phyloP scores from a whole-genome alignment of 2,329 filamentous ascomycete genomes.

The Monilinia vaccinii-corymbosi region DNA sequence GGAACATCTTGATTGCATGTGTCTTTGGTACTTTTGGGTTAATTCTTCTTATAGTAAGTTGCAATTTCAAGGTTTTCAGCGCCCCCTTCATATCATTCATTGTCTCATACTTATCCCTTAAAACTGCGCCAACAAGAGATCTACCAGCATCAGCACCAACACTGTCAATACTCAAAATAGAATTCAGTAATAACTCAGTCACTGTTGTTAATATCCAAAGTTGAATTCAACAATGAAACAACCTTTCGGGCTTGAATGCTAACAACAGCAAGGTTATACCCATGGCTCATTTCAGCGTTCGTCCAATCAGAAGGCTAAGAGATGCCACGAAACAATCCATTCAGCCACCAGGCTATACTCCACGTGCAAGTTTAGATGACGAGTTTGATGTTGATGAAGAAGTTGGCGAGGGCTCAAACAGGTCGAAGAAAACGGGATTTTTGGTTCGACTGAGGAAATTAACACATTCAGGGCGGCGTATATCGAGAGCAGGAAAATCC shows the following conservation, averaged over 20 bases:
- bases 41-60: slow-evolving; percentile 48
- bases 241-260: neutral
- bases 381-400: slow-evolving; percentile 15
- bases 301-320: slow-evolving; percentile 44
- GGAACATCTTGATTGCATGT: slow-evolving; percentile 71
- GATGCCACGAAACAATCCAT: slow-evolving; percentile 28
- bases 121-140: too few relatives aligned
- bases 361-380: slow-evolving; percentile 22
- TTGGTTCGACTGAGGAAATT: slow-evolving; percentile 24
- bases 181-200: too few relatives aligned
- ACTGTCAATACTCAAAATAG: too few relatives aligned
- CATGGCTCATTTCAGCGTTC: slow-evolving; percentile 71
- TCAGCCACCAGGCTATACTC: slow-evolving; percentile 27
- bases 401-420: slow-evolving; percentile 18
- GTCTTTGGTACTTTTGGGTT: slow-evolving; percentile 75
- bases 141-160: too few relatives aligned
- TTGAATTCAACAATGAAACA: too few relatives aligned
- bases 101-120: neutral
- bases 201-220: too few relatives aligned
- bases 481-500: slow-evolving; percentile 33
- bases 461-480: slow-evolving; percentile 19
- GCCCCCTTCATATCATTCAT: neutral
- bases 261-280: slow-evolving; percentile 45
- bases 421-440: slow-evolving; percentile 28
- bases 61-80: neutral